Conservation (phyloP, 441 rosid genomes). For the Mallotus japonicus region DNA sequence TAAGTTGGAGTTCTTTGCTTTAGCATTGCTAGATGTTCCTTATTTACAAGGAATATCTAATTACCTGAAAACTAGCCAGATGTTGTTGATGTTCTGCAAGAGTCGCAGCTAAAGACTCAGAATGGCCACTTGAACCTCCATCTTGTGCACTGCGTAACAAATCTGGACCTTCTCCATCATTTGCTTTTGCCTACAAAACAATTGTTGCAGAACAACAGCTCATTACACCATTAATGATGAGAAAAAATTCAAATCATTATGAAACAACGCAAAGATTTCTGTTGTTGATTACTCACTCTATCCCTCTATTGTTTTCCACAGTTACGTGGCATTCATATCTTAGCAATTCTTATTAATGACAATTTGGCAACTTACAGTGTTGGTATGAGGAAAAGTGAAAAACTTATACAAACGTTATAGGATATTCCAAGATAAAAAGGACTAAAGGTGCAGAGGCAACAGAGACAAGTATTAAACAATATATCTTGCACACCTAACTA, state of each 20-base stretch:
- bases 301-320: neutral
- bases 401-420: neutral
- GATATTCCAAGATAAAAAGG: neutral
- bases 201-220: conserved; percentile 17
- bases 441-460: neutral
- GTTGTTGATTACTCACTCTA: neutral
- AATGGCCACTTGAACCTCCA: conserved; percentile 82
- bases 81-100: conserved; percentile 97
- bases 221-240: conserved; percentile 6
- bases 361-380: neutral
- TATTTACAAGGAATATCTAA: conserved; percentile 1
- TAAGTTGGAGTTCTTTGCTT: conserved; percentile 6
- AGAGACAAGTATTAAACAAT: neutral
- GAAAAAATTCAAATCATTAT: neutral
- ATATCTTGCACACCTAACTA: conserved; percentile 6
- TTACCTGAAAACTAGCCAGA: conserved; percentile 96
- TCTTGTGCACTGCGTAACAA: conserved; percentile 68
- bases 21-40: conserved; percentile 1
- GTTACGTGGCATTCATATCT: neutral
- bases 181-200: conserved; percentile 79
- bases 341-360: conserved; percentile 1
- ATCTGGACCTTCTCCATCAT: conserved; percentile 98
- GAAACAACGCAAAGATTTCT: neutral
- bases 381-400: neutral
- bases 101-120: conserved; percentile 88